Evolutionary conservation across 2,329 filamentous ascomycete genomes (phyloP).

Genomic region (Fusarium bactridioides): DNA sequence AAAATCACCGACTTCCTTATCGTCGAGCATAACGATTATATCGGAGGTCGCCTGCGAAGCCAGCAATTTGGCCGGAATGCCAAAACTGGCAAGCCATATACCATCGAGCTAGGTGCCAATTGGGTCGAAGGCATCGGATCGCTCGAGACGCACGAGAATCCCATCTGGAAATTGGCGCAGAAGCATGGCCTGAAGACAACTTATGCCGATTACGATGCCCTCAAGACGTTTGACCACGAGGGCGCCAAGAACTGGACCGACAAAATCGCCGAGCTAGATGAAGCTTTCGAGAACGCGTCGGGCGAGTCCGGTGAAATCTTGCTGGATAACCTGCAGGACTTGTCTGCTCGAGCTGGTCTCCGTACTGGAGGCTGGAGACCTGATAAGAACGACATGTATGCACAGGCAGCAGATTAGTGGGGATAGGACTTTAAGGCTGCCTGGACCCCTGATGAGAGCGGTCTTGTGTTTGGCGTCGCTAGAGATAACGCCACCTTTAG

Average conservation of each 20-base stretch:
- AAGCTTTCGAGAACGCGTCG: background rate
- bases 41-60: background rate
- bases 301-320: background rate
- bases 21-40: background rate
- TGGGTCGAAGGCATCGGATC: background rate
- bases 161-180: background rate
- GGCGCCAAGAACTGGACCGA: background rate
- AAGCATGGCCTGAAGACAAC: background rate
- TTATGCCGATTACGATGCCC: background rate
- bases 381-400: background rate
- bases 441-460: background rate
- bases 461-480: background rate
- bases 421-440: background rate
- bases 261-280: background rate
- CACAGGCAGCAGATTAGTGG: background rate
- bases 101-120: background rate
- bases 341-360: background rate
- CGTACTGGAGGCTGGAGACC: background rate
- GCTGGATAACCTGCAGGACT: background rate
- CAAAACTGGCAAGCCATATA: background rate
- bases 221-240: background rate
- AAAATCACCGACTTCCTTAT: background rate
- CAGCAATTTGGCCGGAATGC: background rate
- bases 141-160: background rate
- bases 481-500: background rate